Evolutionary conservation across 2,329 filamentous ascomycete species (phyloP).

Genomic region (Plenodomus biglobosus): DNA sequence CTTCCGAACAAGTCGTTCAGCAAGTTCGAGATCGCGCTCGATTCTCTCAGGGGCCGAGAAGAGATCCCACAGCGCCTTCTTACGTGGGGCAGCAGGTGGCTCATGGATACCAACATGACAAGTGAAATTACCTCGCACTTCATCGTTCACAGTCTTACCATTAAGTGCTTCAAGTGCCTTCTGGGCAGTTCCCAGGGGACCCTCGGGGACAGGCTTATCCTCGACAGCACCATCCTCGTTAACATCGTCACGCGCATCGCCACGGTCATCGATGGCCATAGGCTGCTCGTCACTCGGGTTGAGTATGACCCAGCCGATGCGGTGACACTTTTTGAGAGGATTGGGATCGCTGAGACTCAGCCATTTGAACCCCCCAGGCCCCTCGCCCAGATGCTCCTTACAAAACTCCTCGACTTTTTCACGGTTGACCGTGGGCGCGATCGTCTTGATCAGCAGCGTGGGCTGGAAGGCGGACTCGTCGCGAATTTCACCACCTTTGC

Average conservation of each 20-base stretch:
- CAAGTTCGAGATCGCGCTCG: slow-evolving; percentile 83
- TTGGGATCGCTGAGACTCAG: slow-evolving; percentile 95
- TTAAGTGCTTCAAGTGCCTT: slow-evolving; percentile 94
- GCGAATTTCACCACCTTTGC: slow-evolving; percentile 78
- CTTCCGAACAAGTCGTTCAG: slow-evolving; percentile 77
- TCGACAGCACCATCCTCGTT: slow-evolving; percentile 59
- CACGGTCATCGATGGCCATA: slow-evolving; percentile 63
- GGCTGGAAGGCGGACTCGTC: slow-evolving; percentile 88
- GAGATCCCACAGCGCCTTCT: slow-evolving; percentile 95
- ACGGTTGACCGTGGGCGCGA: slow-evolving; percentile 92
- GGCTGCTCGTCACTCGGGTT: slow-evolving; percentile 73
- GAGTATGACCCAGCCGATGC: slow-evolving; percentile 98
- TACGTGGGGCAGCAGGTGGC: slow-evolving; percentile 79
- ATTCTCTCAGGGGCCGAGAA: slow-evolving; percentile 94
- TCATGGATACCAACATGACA: slow-evolving; percentile 97
- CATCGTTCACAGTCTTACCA: slow-evolving; percentile 94
- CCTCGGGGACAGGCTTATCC: slow-evolving; percentile 52
- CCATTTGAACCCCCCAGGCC: slow-evolving; percentile 91
- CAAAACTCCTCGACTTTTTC: slow-evolving; percentile 92
- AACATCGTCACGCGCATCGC: slow-evolving; percentile 72
- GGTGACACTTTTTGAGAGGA: slow-evolving; percentile 92
- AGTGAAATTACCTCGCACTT: slow-evolving; percentile 90
- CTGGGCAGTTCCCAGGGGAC: slow-evolving; percentile 64
- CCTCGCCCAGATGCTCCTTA: slow-evolving; percentile 89
- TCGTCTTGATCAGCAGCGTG: slow-evolving; percentile 95